phyloP scores from a whole-genome alignment of 1,284 basidiomycete species.

The Apiotrichum akiyoshidainum region DNA sequence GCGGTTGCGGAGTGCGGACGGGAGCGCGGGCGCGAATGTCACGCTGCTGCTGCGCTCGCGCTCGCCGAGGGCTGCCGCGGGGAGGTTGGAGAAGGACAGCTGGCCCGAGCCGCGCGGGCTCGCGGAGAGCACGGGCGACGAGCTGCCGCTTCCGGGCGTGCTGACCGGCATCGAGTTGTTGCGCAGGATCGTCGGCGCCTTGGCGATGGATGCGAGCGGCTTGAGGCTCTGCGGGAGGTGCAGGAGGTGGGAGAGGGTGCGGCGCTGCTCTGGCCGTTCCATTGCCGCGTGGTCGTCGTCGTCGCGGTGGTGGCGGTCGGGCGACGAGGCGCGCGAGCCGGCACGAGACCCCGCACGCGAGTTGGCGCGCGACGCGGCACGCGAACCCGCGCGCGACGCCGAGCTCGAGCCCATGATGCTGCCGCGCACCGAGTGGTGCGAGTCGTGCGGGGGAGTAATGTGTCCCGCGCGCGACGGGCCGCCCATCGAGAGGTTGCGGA shows the following conservation, averaged over 20 bases:
- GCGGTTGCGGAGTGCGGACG: neutral
- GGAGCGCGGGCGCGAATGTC: conserved; percentile 10
- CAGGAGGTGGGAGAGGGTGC: conserved; percentile 20
- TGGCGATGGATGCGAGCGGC: conserved; percentile 12
- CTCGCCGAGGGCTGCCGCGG: conserved; percentile 3
- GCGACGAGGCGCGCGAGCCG: conserved; percentile 53
- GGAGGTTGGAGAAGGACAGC: conserved; percentile 22
- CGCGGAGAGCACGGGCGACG: conserved; percentile 1
- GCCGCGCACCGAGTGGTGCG: conserved; percentile 17
- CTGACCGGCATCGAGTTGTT: neutral
- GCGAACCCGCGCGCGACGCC: conserved; percentile 53
- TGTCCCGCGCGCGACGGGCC: conserved; percentile 7
- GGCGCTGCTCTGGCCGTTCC: conserved; percentile 3
- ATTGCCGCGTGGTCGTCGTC: neutral
- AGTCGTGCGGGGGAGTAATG: neutral
- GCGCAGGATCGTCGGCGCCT: conserved; percentile 23
- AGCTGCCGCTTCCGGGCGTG: neutral
- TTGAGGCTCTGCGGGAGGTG: conserved; percentile 24
- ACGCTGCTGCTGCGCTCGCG: conserved; percentile 7
- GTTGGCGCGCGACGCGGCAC: conserved; percentile 50
- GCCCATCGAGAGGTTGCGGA: conserved; percentile 57
- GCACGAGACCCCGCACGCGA: conserved; percentile 51
- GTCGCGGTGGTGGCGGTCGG: conserved; percentile 37
- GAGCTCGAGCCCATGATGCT: conserved; percentile 29
- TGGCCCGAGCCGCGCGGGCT: conserved; percentile 4